Conservation (phyloP, 306 rosid genomes). For the Glycyrrhiza uralensis region DNA sequence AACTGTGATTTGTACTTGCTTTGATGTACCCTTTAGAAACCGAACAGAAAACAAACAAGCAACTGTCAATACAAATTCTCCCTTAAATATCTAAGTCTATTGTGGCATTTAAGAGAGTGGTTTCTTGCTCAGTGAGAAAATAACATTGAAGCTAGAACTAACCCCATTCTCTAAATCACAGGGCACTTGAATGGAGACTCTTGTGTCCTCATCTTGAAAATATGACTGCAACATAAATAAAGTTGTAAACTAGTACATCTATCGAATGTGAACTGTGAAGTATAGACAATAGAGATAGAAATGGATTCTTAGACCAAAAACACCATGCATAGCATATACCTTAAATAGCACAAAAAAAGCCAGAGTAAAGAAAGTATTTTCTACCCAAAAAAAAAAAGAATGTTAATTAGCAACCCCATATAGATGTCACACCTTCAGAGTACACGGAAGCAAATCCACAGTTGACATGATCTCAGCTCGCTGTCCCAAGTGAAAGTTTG, state of each 20-base stretch:
- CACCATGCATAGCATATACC: not conserved
- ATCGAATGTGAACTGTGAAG: not conserved
- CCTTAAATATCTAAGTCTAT: not conserved
- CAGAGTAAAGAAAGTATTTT: not conserved
- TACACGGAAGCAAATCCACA: slow-evolving; percentile 66
- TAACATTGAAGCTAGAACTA: slow-evolving; percentile 26
- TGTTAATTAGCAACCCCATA: not conserved
- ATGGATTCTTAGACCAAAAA: not conserved
- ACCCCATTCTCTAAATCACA: slow-evolving; percentile 56
- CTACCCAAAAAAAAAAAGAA: not conserved
- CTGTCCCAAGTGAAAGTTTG: slow-evolving; percentile 79
- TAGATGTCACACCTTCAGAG: slow-evolving; percentile 52
- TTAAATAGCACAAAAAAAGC: slow-evolving; percentile 3
- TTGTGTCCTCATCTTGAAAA: slow-evolving; percentile 60
- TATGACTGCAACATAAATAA: slow-evolving; percentile 51
- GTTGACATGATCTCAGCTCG: slow-evolving; percentile 82
- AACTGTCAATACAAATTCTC: slow-evolving; percentile 23
- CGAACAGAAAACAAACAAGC: slow-evolving; percentile 21
- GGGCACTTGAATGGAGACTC: slow-evolving; percentile 60
- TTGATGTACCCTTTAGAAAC: slow-evolving; percentile 45
- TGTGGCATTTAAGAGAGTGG: not conserved
- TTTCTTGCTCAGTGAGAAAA: slow-evolving; percentile 15
- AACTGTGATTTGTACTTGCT: slow-evolving; percentile 63
- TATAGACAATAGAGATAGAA: not conserved
- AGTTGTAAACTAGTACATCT: slow-evolving; percentile 3